A percentile compares a stretch with the other conserved stretches of the same genome.
Evolutionary conservation across 1,139 yeast species (phyloP).

Genomic region (Geotrichum europaeum): DNA sequence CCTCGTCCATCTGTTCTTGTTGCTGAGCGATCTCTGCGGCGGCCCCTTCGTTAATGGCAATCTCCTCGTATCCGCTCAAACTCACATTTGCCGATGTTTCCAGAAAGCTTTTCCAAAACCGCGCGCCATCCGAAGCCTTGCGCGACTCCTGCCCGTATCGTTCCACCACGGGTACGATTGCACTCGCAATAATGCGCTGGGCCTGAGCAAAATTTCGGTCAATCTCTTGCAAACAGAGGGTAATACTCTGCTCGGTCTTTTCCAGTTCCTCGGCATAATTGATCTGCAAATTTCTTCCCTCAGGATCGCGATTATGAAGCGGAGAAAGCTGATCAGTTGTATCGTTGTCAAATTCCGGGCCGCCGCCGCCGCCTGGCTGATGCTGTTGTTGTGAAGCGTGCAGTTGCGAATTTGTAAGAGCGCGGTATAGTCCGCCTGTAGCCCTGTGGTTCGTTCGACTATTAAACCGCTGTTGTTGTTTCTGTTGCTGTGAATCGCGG

Average conservation of each 20-base stretch:
- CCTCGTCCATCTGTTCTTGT: constrained; percentile 1
- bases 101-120: constrained; percentile 69
- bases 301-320: background rate
- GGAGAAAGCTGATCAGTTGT: background rate
- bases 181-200: constrained; percentile 56
- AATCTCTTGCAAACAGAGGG: constrained; percentile 70
- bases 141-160: constrained; percentile 51
- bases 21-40: constrained; percentile 11
- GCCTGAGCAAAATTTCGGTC: constrained; percentile 65
- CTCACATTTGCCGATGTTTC: constrained; percentile 72
- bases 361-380: background rate
- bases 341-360: background rate
- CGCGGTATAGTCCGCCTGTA: background rate
- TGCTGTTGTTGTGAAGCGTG: background rate
- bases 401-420: background rate
- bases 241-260: constrained; percentile 72
- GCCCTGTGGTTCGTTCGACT: background rate
- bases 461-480: background rate
- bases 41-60: constrained; percentile 19
- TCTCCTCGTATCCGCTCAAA: constrained; percentile 53
- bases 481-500: background rate
- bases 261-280: constrained; percentile 49
- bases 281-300: background rate
- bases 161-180: constrained; percentile 56
- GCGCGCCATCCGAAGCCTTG: constrained; percentile 50